phyloP scores from a whole-genome alignment of 2,329 filamentous ascomycete species.

The Penicillium aurantiogriseum region DNA sequence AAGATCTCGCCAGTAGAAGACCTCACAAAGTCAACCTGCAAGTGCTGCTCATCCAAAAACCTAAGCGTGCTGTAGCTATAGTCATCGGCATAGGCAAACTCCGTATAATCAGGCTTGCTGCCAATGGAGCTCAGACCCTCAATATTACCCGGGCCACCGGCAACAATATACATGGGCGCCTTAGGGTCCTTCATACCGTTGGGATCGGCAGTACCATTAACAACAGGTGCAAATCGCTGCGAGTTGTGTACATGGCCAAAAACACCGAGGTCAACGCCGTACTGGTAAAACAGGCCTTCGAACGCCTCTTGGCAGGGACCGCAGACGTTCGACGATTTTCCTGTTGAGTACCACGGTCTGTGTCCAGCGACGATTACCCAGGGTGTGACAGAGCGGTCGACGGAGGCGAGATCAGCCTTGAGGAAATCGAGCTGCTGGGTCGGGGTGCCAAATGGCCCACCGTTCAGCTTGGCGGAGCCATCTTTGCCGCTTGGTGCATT shows the following conservation, averaged over 20 bases:
- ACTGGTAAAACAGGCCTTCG: conserved; percentile 54
- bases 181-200: conserved; percentile 52
- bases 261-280: conserved; percentile 57
- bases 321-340: conserved; percentile 37
- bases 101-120: conserved; percentile 44
- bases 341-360: conserved; percentile 51
- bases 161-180: conserved; percentile 56
- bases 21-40: conserved; percentile 53
- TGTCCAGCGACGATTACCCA: conserved; percentile 51
- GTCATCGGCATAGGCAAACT: conserved; percentile 38
- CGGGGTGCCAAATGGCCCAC: conserved; percentile 51
- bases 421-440: conserved; percentile 57
- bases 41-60: conserved; percentile 46
- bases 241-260: conserved; percentile 61
- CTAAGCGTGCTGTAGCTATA: conserved; percentile 54
- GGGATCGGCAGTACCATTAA: conserved; percentile 42
- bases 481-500: conserved; percentile 48
- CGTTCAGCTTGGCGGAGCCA: conserved; percentile 45
- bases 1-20: conserved; percentile 51
- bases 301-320: conserved; percentile 52
- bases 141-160: conserved; percentile 58
- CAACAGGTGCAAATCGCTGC: conserved; percentile 49
- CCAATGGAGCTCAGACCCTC: conserved; percentile 52
- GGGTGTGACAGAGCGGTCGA: conserved; percentile 56
- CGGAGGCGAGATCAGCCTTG: conserved; percentile 55